These are phyloP conservation scores for Eragrostis curvula DNA, from an alignment of 176 grass and related monocot species.

Conservation along the genomic window DNA sequence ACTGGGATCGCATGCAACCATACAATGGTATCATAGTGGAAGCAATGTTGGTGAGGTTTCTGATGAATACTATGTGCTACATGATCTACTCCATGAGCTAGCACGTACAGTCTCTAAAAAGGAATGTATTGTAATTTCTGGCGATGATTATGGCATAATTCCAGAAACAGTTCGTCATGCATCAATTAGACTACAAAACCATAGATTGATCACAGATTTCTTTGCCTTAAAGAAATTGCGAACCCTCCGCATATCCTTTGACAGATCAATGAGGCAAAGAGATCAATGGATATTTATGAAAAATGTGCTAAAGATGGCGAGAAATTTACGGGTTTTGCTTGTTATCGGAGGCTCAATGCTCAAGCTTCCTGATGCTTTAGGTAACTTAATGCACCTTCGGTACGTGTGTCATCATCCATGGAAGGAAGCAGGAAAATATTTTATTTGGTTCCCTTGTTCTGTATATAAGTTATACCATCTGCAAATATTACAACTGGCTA, in stretches of 20 bases:
- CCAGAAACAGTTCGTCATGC: neutral
- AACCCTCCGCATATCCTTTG: conserved; percentile 18
- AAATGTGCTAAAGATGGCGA: conserved; percentile 24
- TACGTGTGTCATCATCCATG: conserved; percentile 9
- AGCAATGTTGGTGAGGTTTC: neutral
- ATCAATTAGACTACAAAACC: neutral
- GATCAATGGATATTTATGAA: conserved; percentile 19
- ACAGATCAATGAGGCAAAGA: neutral
- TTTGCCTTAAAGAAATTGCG: neutral
- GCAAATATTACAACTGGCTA: conserved; percentile 8
- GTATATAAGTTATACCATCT: conserved; percentile 46
- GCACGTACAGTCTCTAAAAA: neutral
- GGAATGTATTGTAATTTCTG: neutral
- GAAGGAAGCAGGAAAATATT: neutral
- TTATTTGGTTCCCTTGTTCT: conserved; percentile 28
- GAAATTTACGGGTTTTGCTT: conserved; percentile 26
- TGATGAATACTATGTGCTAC: neutral
- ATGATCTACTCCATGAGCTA: neutral
- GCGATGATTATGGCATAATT: neutral
- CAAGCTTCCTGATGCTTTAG: conserved; percentile 39
- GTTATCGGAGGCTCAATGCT: neutral
- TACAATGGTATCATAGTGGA: neutral
- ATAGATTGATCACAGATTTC: neutral
- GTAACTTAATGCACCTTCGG: conserved; percentile 44
- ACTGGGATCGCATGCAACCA: neutral